A percentile compares a stretch with the other conserved stretches of the same genome.
Evolutionary conservation across 306 rosid genomes (phyloP).

Genomic region (Malus orientalis): DNA sequence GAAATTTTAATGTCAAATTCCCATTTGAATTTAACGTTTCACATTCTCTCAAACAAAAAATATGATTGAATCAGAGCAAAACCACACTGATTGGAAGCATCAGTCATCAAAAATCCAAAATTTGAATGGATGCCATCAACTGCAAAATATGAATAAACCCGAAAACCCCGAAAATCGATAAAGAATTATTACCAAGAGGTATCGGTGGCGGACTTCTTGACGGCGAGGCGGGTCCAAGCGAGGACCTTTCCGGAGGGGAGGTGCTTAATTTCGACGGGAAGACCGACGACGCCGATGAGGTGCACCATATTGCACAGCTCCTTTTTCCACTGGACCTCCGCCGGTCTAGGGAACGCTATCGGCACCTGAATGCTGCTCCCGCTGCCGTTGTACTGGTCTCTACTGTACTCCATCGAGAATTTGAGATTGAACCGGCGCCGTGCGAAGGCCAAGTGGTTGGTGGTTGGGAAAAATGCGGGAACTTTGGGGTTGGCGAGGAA

Average conservation of each 20-base stretch:
- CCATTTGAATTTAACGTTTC: background rate
- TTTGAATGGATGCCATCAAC: background rate
- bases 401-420: conserved; percentile 37
- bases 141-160: background rate
- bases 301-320: conserved; percentile 71
- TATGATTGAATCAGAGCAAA: background rate
- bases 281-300: conserved; percentile 70
- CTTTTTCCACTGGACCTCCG: conserved; percentile 82
- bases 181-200: conserved; percentile 39
- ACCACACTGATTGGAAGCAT: background rate
- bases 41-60: background rate
- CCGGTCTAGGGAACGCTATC: conserved; percentile 47
- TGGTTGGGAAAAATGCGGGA: conserved; percentile 2
- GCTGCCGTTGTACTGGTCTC: conserved; percentile 6
- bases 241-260: conserved; percentile 65
- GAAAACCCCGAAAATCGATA: background rate
- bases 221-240: conserved; percentile 82
- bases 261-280: conserved; percentile 64
- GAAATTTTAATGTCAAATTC: background rate
- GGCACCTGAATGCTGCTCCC: conserved; percentile 11
- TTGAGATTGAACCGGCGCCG: conserved; percentile 30
- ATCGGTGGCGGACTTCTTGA: conserved; percentile 65
- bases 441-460: conserved; percentile 8
- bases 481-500: background rate
- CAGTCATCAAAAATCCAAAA: background rate